Base-by-base conservation (phyloP, 495 filamentous ascomycete genomes). In the Pseudomonodictys pantanalensis region DNA sequence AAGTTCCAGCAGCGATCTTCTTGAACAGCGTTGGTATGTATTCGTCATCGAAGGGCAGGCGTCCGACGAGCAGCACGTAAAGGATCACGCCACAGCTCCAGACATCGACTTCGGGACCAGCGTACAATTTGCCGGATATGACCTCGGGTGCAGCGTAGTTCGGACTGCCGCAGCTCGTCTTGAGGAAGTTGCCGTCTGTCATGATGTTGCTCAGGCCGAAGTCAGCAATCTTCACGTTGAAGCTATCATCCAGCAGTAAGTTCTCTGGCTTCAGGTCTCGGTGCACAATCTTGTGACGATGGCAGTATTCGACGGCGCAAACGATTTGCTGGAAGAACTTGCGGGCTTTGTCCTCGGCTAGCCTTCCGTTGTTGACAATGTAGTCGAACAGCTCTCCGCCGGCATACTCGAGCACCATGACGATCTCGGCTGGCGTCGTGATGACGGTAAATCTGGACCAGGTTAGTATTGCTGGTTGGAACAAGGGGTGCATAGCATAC, bases 261-360 rank as follows among this genome's bases (percentile, higher is more conserved):
- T 98, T 98, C 81, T 98, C 93, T 5, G 93, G 93, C 71, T 98
- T 98, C 62, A 98, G 76, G 73, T 98, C 93, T 72, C 93, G 87
- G 73, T 98, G 93, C 12, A 97, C 93, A 64, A 98, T 96, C 74
- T 97, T 97, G 77, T 98, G 95, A 59, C 93, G 83, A 75, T 98
- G 93, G 73, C 93, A 98, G 75, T 98, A 98, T 69, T 98, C 93
- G 49, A 98, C 95, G 18, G 93, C 95, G 69, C 92, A 96, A n/a
- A 97, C 90, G 67, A 98, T 98, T 73, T 98, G 93, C 71, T 98
- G 93, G 74, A 98, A 98, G 76, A 98, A 97, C 64, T 92, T 88
- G 45, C 93, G 84, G 39, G 95, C 93, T 64, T 92, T 85, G 58
- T 87, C 83, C 72, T 98, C 93, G 35, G 85, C 78, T 80, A 97